Evolutionary conservation across 306 rosid species (phyloP).

Genomic region (Mucuna pruriens): DNA sequence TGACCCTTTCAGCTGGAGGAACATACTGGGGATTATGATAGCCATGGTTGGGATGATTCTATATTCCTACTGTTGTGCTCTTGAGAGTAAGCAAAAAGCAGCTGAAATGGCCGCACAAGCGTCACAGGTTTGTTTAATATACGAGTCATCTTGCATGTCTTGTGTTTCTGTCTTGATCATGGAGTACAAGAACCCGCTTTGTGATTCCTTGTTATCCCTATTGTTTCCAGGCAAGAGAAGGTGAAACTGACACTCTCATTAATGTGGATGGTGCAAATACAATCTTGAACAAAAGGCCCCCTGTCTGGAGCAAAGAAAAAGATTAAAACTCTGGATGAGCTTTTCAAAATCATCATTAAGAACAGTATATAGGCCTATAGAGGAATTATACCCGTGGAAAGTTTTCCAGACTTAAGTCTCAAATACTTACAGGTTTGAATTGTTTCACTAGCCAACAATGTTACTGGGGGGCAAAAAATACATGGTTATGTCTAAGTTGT

Average conservation of each 20-base stretch:
- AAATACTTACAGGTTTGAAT: slow-evolving; percentile 37
- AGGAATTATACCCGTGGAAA: slow-evolving; percentile 4
- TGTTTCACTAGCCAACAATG: too few relatives aligned
- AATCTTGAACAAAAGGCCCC: slow-evolving; percentile 53
- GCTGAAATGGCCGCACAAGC: slow-evolving; percentile 52
- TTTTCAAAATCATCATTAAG: background rate
- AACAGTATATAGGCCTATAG: slow-evolving; percentile 18
- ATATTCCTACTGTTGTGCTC: slow-evolving; percentile 69
- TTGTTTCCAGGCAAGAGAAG: slow-evolving; percentile 64
- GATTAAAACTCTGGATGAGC: slow-evolving; percentile 57
- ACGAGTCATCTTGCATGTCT: background rate
- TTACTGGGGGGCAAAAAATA: background rate
- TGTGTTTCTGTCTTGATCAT: background rate
- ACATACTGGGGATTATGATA: slow-evolving; percentile 77
- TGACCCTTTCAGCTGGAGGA: slow-evolving; percentile 87
- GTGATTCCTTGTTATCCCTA: slow-evolving; percentile 2
- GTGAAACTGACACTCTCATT: slow-evolving; percentile 73
- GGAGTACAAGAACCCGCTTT: background rate
- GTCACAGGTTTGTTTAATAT: slow-evolving; percentile 58
- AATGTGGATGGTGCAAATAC: slow-evolving; percentile 60
- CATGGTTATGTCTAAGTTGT: slow-evolving; percentile 14
- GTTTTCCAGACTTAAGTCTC: slow-evolving; percentile 23
- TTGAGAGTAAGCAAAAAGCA: slow-evolving; percentile 78
- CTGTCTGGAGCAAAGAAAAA: slow-evolving; percentile 72
- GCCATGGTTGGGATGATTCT: slow-evolving; percentile 89